Base-by-base conservation (phyloP, 129 eudicot genomes). In the Oenanthe sinensis region DNA sequence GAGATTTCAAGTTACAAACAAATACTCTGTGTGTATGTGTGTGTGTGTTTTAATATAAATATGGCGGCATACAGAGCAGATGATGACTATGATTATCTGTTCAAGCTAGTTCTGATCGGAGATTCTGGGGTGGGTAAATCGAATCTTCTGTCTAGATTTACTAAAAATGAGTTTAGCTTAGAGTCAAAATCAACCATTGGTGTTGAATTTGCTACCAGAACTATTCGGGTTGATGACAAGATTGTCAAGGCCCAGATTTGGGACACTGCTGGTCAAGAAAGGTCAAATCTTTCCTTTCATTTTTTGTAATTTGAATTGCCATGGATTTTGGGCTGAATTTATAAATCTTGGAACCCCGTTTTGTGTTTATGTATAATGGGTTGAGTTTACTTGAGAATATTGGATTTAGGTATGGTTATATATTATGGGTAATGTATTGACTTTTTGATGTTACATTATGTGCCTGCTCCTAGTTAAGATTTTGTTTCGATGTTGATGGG, bases 251-350 rank as follows among this genome's bases (percentile, higher is more conserved):
- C 95, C 55, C 95, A 90, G 91, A 90, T 90, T 90, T 90, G 96
- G 96, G 96, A 90, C 79, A 90, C 96, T 52, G 96, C 96, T 78
- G 96, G 96, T 33, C 96, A 90, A 73, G 96, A 90, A 70, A 83
- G 96, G 96, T 90, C 76, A 40, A 71, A 19, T 71, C 47, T 72
- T 72, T 24, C 0, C 8, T 20, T 44, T 72, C 2, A 6, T 10
- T 22, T 24, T 72, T n/a, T 72, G 2, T 42, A 6, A 14, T 60
- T 58, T 60, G 68, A 60, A 58, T 8, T 58, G 67, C 13, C 52
- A 8, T 58, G 11, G 67, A 9, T 58, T 58, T 58, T 58, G 33
- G 67, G 30, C 22, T n/a, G 14, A n/a, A 60, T 9, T 24, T 60
- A 13, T 8, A 24, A n/a, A 60, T n/a, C 15, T 60, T 24, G 68